Evolutionary conservation across 257 asterid genomes (phyloP).

Genomic region (Pogostemon cablin): DNA sequence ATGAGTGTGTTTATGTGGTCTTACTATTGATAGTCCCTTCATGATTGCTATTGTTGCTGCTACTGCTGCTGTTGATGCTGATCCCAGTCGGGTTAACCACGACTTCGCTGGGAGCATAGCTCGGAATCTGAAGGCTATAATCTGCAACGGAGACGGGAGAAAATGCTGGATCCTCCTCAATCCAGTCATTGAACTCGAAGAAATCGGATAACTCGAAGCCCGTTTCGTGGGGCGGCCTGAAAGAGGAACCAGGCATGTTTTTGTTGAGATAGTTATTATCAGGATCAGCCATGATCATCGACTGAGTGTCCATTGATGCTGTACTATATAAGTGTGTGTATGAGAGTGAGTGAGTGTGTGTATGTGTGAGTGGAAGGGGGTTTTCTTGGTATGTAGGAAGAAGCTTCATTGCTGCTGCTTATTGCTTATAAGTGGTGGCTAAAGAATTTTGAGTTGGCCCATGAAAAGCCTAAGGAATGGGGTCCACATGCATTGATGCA

Average conservation of each 20-base stretch:
- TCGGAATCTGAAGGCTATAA: conserved; percentile 37
- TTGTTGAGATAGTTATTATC: conserved; percentile 29
- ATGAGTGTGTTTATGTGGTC: neutral
- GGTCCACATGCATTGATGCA: neutral
- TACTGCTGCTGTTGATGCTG: conserved; percentile 12
- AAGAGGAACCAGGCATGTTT: conserved; percentile 29
- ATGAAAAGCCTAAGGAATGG: conserved; percentile 31
- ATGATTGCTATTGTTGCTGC: conserved; percentile 36
- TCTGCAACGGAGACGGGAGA: conserved; percentile 40
- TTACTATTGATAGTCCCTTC: conserved; percentile 49
- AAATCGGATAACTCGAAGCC: conserved; percentile 57
- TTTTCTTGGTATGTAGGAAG: conserved; percentile 53
- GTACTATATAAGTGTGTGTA: conserved; percentile 27
- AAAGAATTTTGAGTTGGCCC: conserved; percentile 43
- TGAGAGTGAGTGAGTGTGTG: neutral
- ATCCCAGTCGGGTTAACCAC: conserved; percentile 27
- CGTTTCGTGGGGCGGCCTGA: conserved; percentile 32
- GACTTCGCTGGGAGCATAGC: conserved; percentile 33
- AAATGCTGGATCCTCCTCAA: conserved; percentile 46
- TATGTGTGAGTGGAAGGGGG: conserved; percentile 29
- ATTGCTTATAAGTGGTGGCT: conserved; percentile 54
- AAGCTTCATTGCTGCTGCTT: conserved; percentile 68
- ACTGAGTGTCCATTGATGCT: conserved; percentile 21
- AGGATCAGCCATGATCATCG: conserved; percentile 44
- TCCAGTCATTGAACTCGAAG: conserved; percentile 63